Evolutionary conservation across 768 basidiomycete species (phyloP), one percentile per base, ranked within the genome.

Genomic region (Basidioascus undulatus): DNA sequence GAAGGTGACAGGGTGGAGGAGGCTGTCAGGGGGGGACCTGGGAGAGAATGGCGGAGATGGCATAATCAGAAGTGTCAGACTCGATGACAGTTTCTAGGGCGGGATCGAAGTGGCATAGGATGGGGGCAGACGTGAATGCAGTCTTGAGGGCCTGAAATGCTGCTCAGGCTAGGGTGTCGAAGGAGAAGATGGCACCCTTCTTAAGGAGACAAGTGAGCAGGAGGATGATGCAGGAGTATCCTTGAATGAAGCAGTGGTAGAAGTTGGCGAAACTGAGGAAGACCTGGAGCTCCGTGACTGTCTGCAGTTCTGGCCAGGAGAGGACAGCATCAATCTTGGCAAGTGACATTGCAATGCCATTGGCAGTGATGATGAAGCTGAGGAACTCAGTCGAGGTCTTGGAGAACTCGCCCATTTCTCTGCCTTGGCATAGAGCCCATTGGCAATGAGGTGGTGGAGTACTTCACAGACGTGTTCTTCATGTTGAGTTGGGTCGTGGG

Each of bases 181-280:
- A 27, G 21, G 16, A 20, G 39, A 37, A 55, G 5, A 8, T 3
- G 4, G n/a, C 27, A n/a, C 42, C 39, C 34, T 57, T 53, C 36
- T 43, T 47, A 15, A 45, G 35, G 16, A 55, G 49, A 0, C 35
- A 6, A 19, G 41, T 40, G 25, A 58, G 39, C 0, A 50, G 46
- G 10, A 21, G 11, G 8, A 53, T 51, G 55, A 61, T 60, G 11
- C 51, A 10, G 4, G 61, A 59, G 49, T 55, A 65, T 21, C 52
- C 35, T 11, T 40, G 32, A 15, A 66, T 62, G 51, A 67, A 66
- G 0, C 57, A 39, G 2, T 57, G 43, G 39, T 67, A 68, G 44
- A 65, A 68, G 49, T 66, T 66, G 3, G 53, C 48, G 42, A 68
- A 65, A 4, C 63, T 62, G 1, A 67, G 42, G 51, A 67, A 68